A percentile compares a stretch with the other conserved stretches of the same genome.
These are phyloP conservation scores for Neophaeococcomyces aloes DNA, from an alignment of 2,329 filamentous ascomycete species.

Conservation along the genomic window DNA sequence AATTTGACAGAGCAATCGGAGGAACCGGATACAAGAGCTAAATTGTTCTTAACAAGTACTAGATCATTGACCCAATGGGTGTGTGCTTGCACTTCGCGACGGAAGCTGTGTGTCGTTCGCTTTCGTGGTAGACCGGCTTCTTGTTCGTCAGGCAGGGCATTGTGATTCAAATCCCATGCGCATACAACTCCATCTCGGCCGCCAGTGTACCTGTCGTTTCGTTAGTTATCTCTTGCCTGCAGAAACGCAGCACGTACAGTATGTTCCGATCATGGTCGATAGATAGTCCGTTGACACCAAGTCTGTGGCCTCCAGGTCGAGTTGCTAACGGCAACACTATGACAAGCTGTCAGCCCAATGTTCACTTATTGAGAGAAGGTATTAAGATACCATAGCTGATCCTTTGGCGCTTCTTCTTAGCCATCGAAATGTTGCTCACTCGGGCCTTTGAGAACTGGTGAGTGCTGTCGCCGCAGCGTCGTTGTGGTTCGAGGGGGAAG, in stretches of 20 bases:
- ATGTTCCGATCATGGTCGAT: constrained; percentile 75
- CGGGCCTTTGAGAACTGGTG: not conserved
- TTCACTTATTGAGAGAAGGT: not conserved
- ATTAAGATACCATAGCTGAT: constrained; percentile 55
- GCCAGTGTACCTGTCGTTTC: constrained; percentile 66
- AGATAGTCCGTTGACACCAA: constrained; percentile 89
- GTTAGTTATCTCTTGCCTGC: constrained; percentile 13
- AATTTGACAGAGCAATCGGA: constrained; percentile 91
- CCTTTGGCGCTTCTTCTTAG: constrained; percentile 58
- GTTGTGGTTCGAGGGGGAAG: no score
- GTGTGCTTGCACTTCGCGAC: constrained; percentile 64
- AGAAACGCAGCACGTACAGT: constrained; percentile 51
- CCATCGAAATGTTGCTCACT: constrained; percentile 35
- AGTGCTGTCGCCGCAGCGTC: not conserved
- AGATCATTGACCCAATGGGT: constrained; percentile 97
- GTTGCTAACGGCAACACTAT: constrained; percentile 62
- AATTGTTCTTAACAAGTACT: constrained; percentile 64
- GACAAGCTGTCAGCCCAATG: not conserved
- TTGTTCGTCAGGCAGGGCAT: constrained; percentile 37
- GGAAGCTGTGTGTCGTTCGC: constrained; percentile 40
- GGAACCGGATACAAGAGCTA: constrained; percentile 74
- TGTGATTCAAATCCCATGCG: constrained; percentile 79
- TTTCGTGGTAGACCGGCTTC: constrained; percentile 17
- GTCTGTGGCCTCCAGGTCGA: constrained; percentile 71
- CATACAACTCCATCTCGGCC: constrained; percentile 92